Evolutionary conservation across 2,329 filamentous ascomycete species (phyloP).

Genomic region (Calonectria hawksworthii): DNA sequence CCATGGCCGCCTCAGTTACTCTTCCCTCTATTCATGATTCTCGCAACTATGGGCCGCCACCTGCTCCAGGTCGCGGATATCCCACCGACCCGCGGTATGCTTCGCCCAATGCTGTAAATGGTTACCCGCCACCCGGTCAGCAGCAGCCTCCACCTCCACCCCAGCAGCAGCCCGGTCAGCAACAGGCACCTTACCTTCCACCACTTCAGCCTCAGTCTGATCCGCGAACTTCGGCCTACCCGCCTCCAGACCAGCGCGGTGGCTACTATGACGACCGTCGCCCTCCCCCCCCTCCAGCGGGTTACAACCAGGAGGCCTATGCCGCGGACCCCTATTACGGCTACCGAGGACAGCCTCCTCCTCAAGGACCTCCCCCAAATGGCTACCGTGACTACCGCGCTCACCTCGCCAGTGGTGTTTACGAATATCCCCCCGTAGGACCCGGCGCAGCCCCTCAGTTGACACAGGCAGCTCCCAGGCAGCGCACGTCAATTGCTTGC

Average conservation of each 20-base stretch:
- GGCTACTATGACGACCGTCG: slow-evolving; percentile 54
- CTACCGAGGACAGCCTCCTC: slow-evolving; percentile 44
- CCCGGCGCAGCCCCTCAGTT: slow-evolving; percentile 53
- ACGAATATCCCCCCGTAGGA: slow-evolving; percentile 53
- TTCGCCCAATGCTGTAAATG: slow-evolving; percentile 61
- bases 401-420: slow-evolving; percentile 46
- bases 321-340: slow-evolving; percentile 52
- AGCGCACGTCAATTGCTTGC: slow-evolving; percentile 72
- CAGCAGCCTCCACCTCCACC: slow-evolving; percentile 36
- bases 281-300: slow-evolving; percentile 42
- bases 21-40: slow-evolving; percentile 66
- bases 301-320: slow-evolving; percentile 53
- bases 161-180: slow-evolving; percentile 49
- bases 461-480: slow-evolving; percentile 68
- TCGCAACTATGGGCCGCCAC: slow-evolving; percentile 52
- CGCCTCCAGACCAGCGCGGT: slow-evolving; percentile 56
- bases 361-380: slow-evolving; percentile 46
- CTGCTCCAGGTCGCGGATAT: slow-evolving; percentile 51
- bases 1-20: slow-evolving; percentile 61
- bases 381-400: slow-evolving; percentile 47
- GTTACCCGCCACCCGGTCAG: slow-evolving; percentile 57
- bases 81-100: slow-evolving; percentile 56
- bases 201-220: slow-evolving; percentile 55
- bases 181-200: slow-evolving; percentile 52
- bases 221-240: slow-evolving; percentile 52